Evolutionary conservation across 164 flowering plant genomes (phyloP).

Genomic region (Sextonia rubra): DNA sequence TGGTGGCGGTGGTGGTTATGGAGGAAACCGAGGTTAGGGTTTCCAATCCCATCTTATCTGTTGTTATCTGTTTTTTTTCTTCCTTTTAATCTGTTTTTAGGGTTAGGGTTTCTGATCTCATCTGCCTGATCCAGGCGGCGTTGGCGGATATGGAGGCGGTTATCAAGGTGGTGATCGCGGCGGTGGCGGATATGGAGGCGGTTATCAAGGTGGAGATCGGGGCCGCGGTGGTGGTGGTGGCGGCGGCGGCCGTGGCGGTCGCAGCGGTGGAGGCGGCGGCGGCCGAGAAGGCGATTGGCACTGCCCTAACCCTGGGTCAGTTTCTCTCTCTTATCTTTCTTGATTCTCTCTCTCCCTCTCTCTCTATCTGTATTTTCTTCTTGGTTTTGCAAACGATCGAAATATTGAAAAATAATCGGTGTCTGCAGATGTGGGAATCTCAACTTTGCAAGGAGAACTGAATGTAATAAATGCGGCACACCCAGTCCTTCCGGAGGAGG

Average conservation of each 20-base stretch:
- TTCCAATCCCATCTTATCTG: neutral
- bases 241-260: conserved; percentile 30
- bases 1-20: conserved; percentile 24
- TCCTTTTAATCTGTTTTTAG: no score
- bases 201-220: conserved; percentile 48
- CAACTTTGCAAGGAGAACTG: conserved; percentile 85
- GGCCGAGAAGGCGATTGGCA: conserved; percentile 92
- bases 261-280: conserved; percentile 48
- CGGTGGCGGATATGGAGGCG: conserved; percentile 32
- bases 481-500: conserved; percentile 55
- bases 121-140: conserved; percentile 10
- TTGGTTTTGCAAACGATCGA: neutral
- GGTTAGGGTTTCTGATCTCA: neutral
- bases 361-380: conserved; percentile 12
- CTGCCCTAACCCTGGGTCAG: conserved; percentile 75
- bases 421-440: conserved; percentile 81
- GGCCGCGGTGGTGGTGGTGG: conserved; percentile 43
- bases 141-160: conserved; percentile 15
- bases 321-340: neutral
- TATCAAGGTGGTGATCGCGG: conserved; percentile 14
- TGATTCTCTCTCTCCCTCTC: neutral
- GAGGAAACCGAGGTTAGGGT: conserved; percentile 43
- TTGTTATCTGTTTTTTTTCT: no score
- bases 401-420: conserved; percentile 9
- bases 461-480: conserved; percentile 93